Percentiles rank a stretch among this genome's conserved stretches.
Evolutionary conservation across 2,329 filamentous ascomycete species (phyloP).

Genomic region (Colletotrichum chlorophyti): DNA sequence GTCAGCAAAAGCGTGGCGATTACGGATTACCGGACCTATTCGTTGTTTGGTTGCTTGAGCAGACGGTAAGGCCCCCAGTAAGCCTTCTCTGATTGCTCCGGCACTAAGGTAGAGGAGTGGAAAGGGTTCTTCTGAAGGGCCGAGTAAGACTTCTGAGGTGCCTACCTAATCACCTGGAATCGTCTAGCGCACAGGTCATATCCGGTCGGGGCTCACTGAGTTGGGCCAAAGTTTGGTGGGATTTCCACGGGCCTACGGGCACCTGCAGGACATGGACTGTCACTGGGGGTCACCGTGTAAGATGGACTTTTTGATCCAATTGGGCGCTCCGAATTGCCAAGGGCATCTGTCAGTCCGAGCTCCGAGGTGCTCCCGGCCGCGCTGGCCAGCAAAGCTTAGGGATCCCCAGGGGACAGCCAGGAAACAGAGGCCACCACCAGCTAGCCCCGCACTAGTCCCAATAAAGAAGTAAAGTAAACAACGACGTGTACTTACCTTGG

Average conservation of each 20-base stretch:
- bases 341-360: no score
- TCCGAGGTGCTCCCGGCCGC: background rate
- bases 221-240: background rate
- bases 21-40: no score
- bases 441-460: conserved; percentile 20
- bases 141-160: no score
- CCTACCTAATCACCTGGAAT: no score
- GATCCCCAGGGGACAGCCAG: background rate
- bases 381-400: background rate
- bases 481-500: no score
- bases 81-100: background rate
- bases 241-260: background rate
- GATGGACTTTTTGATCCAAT: no score
- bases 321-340: no score
- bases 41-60: no score
- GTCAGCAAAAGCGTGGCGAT: conserved; percentile 26
- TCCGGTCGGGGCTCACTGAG: conserved; percentile 9
- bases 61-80: background rate
- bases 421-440: background rate
- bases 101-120: background rate
- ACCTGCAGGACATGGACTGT: background rate
- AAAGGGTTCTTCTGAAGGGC: conserved; percentile 7
- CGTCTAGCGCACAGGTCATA: conserved; percentile 14
- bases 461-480: conserved; percentile 24
- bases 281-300: no score